phyloP scores from a whole-genome alignment of 805 yeast genomes.

The Teunomyces lycoperdinae region DNA sequence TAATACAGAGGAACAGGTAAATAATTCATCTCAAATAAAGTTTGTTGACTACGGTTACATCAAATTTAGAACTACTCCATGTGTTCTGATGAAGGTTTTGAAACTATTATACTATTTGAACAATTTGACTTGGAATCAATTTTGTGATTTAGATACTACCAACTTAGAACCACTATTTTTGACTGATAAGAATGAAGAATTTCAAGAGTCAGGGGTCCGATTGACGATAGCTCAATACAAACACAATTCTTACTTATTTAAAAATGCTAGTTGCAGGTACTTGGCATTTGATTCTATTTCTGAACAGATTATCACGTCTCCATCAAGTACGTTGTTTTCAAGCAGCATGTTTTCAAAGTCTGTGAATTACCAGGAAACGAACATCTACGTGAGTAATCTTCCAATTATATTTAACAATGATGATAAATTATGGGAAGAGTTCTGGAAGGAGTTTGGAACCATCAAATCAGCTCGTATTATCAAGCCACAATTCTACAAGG shows the following conservation, averaged over 20 bases:
- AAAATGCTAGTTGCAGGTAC: constrained; percentile 2
- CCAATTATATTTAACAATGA: constrained; percentile 55
- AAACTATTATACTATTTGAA: constrained; percentile 48
- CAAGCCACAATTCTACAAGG: constrained; percentile 37
- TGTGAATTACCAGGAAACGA: constrained; percentile 58
- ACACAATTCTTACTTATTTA: constrained; percentile 28
- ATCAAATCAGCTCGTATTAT: constrained; percentile 42
- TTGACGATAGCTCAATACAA: constrained; percentile 36
- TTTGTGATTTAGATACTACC: constrained; percentile 12
- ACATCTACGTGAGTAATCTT: constrained; percentile 66
- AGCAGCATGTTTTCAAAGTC: constrained; percentile 16
- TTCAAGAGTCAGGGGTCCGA: constrained; percentile 11
- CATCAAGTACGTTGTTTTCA: constrained; percentile 3
- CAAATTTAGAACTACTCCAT: constrained; percentile 34
- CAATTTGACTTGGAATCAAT: constrained; percentile 46
- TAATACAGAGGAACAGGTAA: constrained; percentile 23
- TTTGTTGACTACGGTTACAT: constrained; percentile 47
- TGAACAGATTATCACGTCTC: not conserved
- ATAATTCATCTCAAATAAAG: not conserved
- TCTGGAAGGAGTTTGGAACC: constrained; percentile 39
- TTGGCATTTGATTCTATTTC: not conserved
- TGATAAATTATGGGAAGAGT: constrained; percentile 38
- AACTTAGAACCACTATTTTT: constrained; percentile 8
- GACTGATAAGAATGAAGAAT: not conserved
- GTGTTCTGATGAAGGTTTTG: constrained; percentile 46